Evolutionary conservation across 257 asterid genomes (phyloP).

Genomic region (Nicotiana attenuata): DNA sequence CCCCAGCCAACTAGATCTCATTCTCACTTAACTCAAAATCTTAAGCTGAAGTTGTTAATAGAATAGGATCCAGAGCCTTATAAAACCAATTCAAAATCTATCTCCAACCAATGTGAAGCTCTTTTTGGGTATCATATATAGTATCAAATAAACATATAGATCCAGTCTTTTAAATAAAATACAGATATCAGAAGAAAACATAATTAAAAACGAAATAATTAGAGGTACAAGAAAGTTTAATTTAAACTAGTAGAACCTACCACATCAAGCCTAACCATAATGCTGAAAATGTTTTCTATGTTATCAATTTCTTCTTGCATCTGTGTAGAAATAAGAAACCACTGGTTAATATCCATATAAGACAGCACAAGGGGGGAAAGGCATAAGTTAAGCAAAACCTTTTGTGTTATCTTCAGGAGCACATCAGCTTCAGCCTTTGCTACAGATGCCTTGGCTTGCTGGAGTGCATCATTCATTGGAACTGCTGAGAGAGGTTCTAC

Average conservation of each 20-base stretch:
- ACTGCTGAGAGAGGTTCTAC: conserved; percentile 90
- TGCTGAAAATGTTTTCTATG: conserved; percentile 44
- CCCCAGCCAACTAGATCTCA: not conserved
- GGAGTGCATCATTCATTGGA: conserved; percentile 86
- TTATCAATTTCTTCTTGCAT: conserved; percentile 64
- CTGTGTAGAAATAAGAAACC: conserved; percentile 26
- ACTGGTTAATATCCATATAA: not conserved
- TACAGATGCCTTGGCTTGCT: conserved; percentile 74
- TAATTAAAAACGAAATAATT: not conserved
- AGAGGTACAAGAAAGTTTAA: conserved; percentile 7
- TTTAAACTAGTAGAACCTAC: conserved; percentile 32
- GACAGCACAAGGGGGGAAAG: not conserved
- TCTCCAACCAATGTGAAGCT: not conserved
- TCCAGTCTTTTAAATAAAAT: not conserved
- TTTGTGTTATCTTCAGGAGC: conserved; percentile 69
- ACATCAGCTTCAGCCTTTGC: conserved; percentile 86
- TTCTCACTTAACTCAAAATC: not conserved
- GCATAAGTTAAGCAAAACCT: conserved; percentile 46
- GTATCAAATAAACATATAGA: not conserved
- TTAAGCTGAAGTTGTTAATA: not conserved
- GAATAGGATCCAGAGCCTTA: not conserved
- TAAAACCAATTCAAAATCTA: not conserved
- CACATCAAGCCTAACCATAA: conserved; percentile 71
- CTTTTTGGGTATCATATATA: not conserved
- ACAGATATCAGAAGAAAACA: not conserved